Base-by-base conservation (phyloP, 495 filamentous ascomycete species). In the Rhypophila decipiens region DNA sequence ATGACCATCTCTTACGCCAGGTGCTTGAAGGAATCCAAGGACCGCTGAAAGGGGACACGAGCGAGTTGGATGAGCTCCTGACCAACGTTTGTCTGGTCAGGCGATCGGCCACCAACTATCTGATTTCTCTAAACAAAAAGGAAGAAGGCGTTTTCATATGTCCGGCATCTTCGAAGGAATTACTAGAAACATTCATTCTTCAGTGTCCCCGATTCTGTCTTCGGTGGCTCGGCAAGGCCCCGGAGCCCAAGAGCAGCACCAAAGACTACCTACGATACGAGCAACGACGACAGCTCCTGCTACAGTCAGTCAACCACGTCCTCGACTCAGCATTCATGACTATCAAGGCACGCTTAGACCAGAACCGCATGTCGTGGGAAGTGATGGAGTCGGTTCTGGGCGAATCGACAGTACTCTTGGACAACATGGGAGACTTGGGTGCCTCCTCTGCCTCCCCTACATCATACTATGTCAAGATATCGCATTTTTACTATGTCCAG, bases 401-500 rank as follows among this genome's bases (percentile, higher is more conserved):
- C 53, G 79, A 82, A 53, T 79, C 72, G 52, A 52, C 68, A 22
- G 56, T 67, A 1, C 62, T 85, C 18, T 53, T 77, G 18, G 73
- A 77, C 31, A 60, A 71, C 46, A 66, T 81, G 24, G 68, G 70
- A 5, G 59, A 68, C 41, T 47, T 40, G 41, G 56, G 19, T 18
- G 44, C 24, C 52, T 29, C 49, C 11, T n/a, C n/a, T n/a, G 63
- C 63, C n/a, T 49, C 64, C 3, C 56, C 61, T 9, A 44, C 56
- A 15, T 69, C 66, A 15, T 74, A 75, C 63, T 60, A 78, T 41
- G 71, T 80, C 21, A 76, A 83, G 58, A 71, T 95, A 23, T 93
- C 88, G 0, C 88, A 90, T 59, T 68, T 88, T 13, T 90, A 88
- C 59, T 93, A 86, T 72, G 71, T 80, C 18, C 76, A 83, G 19